Conservation (phyloP, 2,329 filamentous ascomycete genomes). For the Ophiostoma sp. region DNA sequence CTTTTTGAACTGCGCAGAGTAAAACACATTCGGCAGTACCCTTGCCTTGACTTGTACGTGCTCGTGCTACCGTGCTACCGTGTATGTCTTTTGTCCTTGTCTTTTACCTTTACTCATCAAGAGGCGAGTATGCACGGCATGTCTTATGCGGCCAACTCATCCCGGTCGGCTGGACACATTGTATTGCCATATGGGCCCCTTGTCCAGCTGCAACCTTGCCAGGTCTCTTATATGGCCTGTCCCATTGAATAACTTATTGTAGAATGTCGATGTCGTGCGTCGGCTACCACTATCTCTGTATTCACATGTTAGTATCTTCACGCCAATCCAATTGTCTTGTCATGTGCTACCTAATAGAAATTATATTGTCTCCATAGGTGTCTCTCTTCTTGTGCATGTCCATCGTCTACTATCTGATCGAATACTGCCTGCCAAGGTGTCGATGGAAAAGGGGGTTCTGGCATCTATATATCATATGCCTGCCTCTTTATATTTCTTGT, state of each 20-base stretch:
- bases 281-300: neutral
- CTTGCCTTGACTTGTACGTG: neutral
- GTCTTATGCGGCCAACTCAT: neutral
- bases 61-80: neutral
- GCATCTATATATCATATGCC: neutral
- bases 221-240: neutral
- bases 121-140: neutral
- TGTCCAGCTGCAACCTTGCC: neutral
- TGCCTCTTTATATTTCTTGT: neutral
- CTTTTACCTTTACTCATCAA: neutral
- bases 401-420: neutral
- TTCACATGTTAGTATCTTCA: neutral
- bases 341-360: constrained; percentile 6
- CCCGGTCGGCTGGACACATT: neutral
- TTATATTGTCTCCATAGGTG: neutral
- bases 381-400: neutral
- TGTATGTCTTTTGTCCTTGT: neutral
- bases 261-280: neutral
- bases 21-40: neutral
- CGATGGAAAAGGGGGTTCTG: neutral
- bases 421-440: neutral
- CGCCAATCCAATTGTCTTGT: neutral
- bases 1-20: neutral
- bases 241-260: neutral
- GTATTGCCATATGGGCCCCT: neutral